phyloP scores from a whole-genome alignment of 2,329 filamentous ascomycete genomes.

The Cercospora zeae-maydis region DNA sequence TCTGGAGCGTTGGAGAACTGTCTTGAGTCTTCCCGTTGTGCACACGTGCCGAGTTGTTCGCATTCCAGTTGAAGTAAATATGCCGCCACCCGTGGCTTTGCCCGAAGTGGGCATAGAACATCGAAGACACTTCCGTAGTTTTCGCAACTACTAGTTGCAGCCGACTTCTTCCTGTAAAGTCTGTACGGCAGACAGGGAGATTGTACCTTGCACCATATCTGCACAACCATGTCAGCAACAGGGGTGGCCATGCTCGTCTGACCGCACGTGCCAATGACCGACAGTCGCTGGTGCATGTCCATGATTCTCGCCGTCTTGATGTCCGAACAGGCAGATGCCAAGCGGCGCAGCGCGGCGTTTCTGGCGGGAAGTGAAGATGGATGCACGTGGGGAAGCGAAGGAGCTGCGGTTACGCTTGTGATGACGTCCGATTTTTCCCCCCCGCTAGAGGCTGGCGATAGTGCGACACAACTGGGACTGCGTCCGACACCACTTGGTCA shows the following conservation, averaged over 20 bases:
- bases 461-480: background rate
- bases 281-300: background rate
- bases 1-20: background rate
- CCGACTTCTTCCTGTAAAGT: no score
- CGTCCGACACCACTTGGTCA: background rate
- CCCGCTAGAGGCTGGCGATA: background rate
- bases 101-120: background rate
- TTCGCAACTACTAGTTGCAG: background rate
- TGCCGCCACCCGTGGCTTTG: background rate
- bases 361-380: background rate
- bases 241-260: background rate
- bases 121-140: background rate
- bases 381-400: background rate
- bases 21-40: background rate
- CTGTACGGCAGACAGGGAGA: background rate
- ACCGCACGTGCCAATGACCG: background rate
- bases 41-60: background rate
- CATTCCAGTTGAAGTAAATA: background rate
- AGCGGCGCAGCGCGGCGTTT: background rate
- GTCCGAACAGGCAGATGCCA: background rate
- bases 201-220: background rate
- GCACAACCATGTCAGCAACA: slow-evolving; percentile 4
- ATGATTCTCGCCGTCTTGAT: background rate
- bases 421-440: background rate
- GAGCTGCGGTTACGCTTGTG: background rate